These are phyloP conservation scores for Metschnikowia arizonensis DNA, from an alignment of 805 yeast genomes.

Conservation along the genomic window DNA sequence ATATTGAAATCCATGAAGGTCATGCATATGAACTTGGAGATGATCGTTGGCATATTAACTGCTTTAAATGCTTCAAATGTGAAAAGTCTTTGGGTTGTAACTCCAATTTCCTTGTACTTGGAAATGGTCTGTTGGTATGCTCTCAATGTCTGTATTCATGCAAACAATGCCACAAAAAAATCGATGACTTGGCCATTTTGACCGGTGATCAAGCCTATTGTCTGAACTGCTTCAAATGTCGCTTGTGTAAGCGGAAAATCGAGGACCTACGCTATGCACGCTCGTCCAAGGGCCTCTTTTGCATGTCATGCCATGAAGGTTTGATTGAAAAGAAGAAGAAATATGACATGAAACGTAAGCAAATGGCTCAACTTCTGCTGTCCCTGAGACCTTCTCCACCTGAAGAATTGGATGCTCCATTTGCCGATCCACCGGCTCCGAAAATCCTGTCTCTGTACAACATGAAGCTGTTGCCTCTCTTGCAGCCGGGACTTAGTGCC, in stretches of 20 bases:
- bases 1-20: conserved; percentile 66
- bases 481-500: conserved; percentile 4
- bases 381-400: conserved; percentile 17
- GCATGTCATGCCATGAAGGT: conserved; percentile 88
- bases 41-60: conserved; percentile 92
- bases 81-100: conserved; percentile 73
- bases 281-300: conserved; percentile 87
- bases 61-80: conserved; percentile 89
- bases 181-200: conserved; percentile 87
- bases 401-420: conserved; percentile 7
- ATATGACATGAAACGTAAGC: conserved; percentile 47
- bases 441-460: conserved; percentile 11
- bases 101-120: conserved; percentile 85
- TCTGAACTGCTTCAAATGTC: conserved; percentile 82
- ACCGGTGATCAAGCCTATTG: conserved; percentile 97
- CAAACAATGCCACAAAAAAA: conserved; percentile 76
- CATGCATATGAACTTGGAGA: conserved; percentile 94
- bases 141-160: conserved; percentile 91
- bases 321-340: conserved; percentile 70
- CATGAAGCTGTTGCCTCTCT: conserved; percentile 12
- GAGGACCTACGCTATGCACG: conserved; percentile 89
- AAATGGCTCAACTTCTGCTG: conserved; percentile 27
- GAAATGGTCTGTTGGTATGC: conserved; percentile 89
- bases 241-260: conserved; percentile 79
- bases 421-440: conserved; percentile 44